Evolutionary conservation across 306 rosid genomes (phyloP).

Genomic region (Rosa persica): DNA sequence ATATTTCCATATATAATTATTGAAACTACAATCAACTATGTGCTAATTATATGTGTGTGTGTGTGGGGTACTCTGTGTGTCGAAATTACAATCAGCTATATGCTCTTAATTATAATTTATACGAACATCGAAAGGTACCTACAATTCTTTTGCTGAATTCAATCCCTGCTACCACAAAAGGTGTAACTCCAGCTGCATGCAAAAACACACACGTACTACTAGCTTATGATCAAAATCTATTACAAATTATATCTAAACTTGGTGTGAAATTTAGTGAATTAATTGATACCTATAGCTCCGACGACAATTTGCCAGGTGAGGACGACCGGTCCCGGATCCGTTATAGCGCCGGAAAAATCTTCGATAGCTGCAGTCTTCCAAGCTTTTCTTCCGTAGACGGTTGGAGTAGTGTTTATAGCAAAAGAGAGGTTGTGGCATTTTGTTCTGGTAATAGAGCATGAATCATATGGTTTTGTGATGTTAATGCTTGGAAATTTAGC

Average conservation of each 20-base stretch:
- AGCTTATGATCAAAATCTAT: not conserved
- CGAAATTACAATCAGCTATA: not conserved
- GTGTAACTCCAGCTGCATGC: conserved; percentile 82
- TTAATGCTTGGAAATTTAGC: conserved; percentile 7
- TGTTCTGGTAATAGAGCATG: not conserved
- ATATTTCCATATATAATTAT: not conserved
- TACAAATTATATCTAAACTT: not conserved
- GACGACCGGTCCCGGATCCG: conserved; percentile 20
- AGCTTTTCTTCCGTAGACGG: not conserved
- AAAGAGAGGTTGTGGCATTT: not conserved
- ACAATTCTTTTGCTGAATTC: conserved; percentile 93
- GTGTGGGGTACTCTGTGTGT: too few relatives aligned
- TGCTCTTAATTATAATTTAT: not conserved
- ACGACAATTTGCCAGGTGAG: conserved; percentile 50
- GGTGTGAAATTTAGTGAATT: not conserved
- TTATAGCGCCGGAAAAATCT: conserved; percentile 15
- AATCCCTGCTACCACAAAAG: conserved; percentile 90
- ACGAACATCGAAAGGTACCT: conserved; percentile 25
- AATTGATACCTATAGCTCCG: conserved; percentile 40
- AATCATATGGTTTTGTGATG: not conserved
- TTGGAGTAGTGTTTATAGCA: conserved; percentile 18
- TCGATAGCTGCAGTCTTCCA: conserved; percentile 21
- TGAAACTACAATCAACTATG: not conserved
- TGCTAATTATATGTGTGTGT: not conserved
- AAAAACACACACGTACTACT: conserved; percentile 8